These are phyloP conservation scores for Nyctanthes arbortristis DNA, from an alignment of 257 asterid species.

Conservation along the genomic window DNA sequence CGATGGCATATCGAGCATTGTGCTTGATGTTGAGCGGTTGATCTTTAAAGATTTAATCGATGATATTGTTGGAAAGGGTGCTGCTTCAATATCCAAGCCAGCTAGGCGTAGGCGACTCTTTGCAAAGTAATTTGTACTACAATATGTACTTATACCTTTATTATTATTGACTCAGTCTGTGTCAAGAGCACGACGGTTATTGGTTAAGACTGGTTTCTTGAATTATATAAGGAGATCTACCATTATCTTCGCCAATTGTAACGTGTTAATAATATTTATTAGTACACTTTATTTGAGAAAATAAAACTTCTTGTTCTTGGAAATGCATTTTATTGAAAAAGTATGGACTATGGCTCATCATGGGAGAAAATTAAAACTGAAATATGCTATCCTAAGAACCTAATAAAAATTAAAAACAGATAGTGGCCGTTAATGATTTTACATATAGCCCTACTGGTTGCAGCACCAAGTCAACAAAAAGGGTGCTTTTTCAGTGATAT, in stretches of 20 bases:
- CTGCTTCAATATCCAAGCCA: constrained; percentile 46
- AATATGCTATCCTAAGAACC: no score
- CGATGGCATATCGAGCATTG: constrained; percentile 63
- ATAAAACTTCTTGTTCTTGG: background rate
- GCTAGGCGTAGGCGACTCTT: constrained; percentile 52
- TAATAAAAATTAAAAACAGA: no score
- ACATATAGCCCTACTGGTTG: no score
- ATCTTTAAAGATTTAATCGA: constrained; percentile 80
- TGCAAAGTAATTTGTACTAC: constrained; percentile 33
- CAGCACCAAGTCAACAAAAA: no score
- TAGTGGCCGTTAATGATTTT: no score
- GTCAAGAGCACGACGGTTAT: background rate
- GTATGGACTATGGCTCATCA: background rate
- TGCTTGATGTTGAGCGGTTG: constrained; percentile 76
- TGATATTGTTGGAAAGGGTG: constrained; percentile 78
- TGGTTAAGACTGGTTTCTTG: background rate
- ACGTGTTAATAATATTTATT: background rate
- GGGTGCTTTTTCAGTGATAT: no score
- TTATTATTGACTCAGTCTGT: constrained; percentile 6
- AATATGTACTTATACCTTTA: constrained; percentile 5
- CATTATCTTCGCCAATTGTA: background rate
- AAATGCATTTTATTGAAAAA: background rate
- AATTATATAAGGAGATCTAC: background rate
- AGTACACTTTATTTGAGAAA: background rate
- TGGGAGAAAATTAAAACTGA: no score